phyloP scores from a whole-genome alignment of 108 stramenopile genomes.

The Epipyxis sp. region DNA sequence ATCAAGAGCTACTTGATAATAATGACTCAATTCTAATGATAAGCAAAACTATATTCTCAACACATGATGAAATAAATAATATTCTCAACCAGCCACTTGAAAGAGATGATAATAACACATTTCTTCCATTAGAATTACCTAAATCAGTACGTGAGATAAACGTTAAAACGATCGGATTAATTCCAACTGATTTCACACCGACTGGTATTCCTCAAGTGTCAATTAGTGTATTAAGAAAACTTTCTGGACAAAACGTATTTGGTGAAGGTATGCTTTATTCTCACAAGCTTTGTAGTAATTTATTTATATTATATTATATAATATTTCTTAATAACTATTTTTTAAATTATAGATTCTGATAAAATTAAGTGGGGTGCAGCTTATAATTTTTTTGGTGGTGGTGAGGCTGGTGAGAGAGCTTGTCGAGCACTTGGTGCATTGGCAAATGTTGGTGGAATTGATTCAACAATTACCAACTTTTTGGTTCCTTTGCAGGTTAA shows the following conservation, averaged over 20 bases:
- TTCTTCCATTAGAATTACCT: too few relatives aligned
- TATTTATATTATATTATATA: too few relatives aligned
- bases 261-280: slow-evolving; percentile 11
- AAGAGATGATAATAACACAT: too few relatives aligned
- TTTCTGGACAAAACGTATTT: slow-evolving; percentile 68
- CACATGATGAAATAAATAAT: too few relatives aligned
- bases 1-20: too few relatives aligned
- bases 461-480: slow-evolving; percentile 90
- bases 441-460: slow-evolving; percentile 79
- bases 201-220: slow-evolving; percentile 81
- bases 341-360: slow-evolving; percentile 14
- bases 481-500: slow-evolving; percentile 66
- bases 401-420: slow-evolving; percentile 75
- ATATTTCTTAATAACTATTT: too few relatives aligned
- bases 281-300: too few relatives aligned
- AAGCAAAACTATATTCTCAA: too few relatives aligned
- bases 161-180: slow-evolving; percentile 73
- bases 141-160: slow-evolving; percentile 81
- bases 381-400: slow-evolving; percentile 75
- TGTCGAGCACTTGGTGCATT: slow-evolving; percentile 84
- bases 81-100: too few relatives aligned
- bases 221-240: slow-evolving; percentile 70
- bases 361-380: slow-evolving; percentile 50
- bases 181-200: slow-evolving; percentile 71
- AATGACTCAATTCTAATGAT: too few relatives aligned